Evolutionary conservation across 805 yeast genomes (phyloP).

Genomic region (Millerago galiae): DNA sequence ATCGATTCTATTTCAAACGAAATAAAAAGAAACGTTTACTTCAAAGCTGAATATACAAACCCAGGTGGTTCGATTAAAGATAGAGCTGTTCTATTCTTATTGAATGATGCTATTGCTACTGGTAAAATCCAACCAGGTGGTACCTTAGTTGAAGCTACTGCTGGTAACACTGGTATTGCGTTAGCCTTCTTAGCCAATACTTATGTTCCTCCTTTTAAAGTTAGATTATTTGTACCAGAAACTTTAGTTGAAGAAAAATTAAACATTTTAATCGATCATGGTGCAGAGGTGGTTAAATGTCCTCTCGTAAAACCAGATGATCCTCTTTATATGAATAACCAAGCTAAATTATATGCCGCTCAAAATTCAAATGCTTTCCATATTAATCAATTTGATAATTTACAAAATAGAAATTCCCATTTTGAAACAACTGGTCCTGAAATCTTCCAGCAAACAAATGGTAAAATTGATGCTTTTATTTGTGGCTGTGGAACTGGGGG

Average conservation of each 20-base stretch:
- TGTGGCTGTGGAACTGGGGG: slow-evolving; percentile 85
- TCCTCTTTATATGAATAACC: slow-evolving; percentile 29
- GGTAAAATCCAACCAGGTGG: slow-evolving; percentile 59
- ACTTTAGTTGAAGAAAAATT: slow-evolving; percentile 70
- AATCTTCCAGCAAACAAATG: slow-evolving; percentile 53
- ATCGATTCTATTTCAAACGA: slow-evolving; percentile 51
- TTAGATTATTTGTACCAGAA: slow-evolving; percentile 72
- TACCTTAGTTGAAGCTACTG: slow-evolving; percentile 72
- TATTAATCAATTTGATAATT: slow-evolving; percentile 80
- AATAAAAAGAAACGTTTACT: slow-evolving; percentile 68
- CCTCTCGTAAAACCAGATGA: slow-evolving; percentile 63
- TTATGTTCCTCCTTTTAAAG: slow-evolving; percentile 33
- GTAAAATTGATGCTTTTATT: slow-evolving; percentile 54
- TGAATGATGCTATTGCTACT: slow-evolving; percentile 47
- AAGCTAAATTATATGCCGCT: slow-evolving; percentile 25
- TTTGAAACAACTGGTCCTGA: slow-evolving; percentile 74
- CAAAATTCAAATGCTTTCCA: slow-evolving; percentile 49
- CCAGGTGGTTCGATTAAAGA: slow-evolving; percentile 87
- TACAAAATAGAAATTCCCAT: slow-evolving; percentile 68
- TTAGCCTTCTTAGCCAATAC: slow-evolving; percentile 56
- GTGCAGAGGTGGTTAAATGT: slow-evolving; percentile 57
- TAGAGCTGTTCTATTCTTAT: slow-evolving; percentile 67
- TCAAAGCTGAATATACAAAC: slow-evolving; percentile 65
- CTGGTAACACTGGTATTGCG: slow-evolving; percentile 83
- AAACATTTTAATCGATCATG: slow-evolving; percentile 48